Base-by-base conservation (phyloP, 768 basidiomycete species). In the Lactarius pseudohatsudake region DNA sequence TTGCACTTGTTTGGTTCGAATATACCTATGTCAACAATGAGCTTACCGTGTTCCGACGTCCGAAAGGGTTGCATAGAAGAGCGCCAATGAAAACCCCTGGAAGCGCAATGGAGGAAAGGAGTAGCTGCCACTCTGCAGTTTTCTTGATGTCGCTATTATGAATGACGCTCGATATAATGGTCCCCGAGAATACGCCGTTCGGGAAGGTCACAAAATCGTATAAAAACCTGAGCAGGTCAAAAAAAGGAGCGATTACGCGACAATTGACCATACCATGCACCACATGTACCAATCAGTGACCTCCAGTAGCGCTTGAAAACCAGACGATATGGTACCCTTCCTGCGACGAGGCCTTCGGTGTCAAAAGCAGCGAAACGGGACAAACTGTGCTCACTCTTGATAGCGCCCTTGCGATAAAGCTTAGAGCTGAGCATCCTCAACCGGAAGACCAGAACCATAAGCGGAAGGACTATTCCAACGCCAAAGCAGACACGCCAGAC, bases 171-270 rank as follows among this genome's bases (percentile, higher is more conserved):
- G 87, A 81, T 36, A 91, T 89, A 64, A 89, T 90, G 3, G 84
- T 82, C 9, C 84, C 84, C 34, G 84, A 84, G 76, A 88, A 90
- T 5, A 89, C 84, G 20, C 87, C 87, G 69, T 90, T 90, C 0
- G 88, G 89, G 74, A 89, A 90, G 5, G 86, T 86, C 36, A 91
- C 81, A 16, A 67, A 89, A 75, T 90, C 89, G 70, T 90, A 89
- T 50, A 89, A 79, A 76, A 87, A 88, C 86, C 86, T 86, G 58
- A 58, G 55, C 28, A 28, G 22, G 22, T 59, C 72, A 40, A 61
- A 41, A 34, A 38, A 57, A 26, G 22, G 26, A 10, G 32, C 15
- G 1, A 36, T 13, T 15, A 40, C 45, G 38, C 55, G 58, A 53
- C n/a, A 32, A 32, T 45, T 8, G 38, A 30, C 69, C 78, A 59